Percentiles rank a stretch among this genome's conserved stretches.
phyloP scores from a whole-genome alignment of 352 stramenopile species.

The Phytophthora pseudosyringae region DNA sequence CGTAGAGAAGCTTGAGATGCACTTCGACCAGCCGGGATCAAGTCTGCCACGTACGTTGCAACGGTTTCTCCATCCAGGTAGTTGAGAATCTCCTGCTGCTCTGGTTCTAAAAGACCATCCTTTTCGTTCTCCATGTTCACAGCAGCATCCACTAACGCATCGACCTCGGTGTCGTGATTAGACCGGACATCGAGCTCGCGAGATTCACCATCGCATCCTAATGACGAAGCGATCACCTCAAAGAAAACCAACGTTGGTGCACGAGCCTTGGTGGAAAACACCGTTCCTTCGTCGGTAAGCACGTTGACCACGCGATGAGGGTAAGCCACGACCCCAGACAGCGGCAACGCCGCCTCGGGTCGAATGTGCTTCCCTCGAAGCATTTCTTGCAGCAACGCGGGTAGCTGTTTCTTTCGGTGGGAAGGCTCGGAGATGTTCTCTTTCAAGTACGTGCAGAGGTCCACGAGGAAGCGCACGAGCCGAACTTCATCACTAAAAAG shows the following conservation, averaged over 20 bases:
- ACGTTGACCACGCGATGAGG: constrained; percentile 60
- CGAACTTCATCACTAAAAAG: constrained; percentile 68
- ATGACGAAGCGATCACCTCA: constrained; percentile 52
- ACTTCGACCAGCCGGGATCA: constrained; percentile 32
- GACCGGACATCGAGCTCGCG: not conserved
- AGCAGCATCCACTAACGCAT: constrained; percentile 34
- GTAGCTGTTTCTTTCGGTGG: constrained; percentile 54
- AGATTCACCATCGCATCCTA: constrained; percentile 12
- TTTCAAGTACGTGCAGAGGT: constrained; percentile 72
- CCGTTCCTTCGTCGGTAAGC: constrained; percentile 62
- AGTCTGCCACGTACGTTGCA: constrained; percentile 52
- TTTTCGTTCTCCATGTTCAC: constrained; percentile 25
- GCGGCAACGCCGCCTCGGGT: constrained; percentile 56
- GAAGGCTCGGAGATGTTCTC: constrained; percentile 54
- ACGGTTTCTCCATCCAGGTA: constrained; percentile 61
- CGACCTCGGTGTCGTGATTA: constrained; percentile 14
- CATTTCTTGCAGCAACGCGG: constrained; percentile 52
- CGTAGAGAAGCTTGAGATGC: constrained; percentile 26
- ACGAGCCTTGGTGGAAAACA: constrained; percentile 76
- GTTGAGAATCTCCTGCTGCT: constrained; percentile 54
- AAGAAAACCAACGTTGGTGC: constrained; percentile 74
- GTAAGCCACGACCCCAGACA: constrained; percentile 32
- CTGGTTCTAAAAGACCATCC: constrained; percentile 15
- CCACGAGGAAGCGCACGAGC: constrained; percentile 66
- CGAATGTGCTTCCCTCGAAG: constrained; percentile 50